A percentile compares a stretch with the other conserved stretches of the same genome.
These are phyloP conservation scores for Colletotrichum nymphaeae DNA, from an alignment of 2,329 filamentous ascomycete genomes.

Conservation along the genomic window DNA sequence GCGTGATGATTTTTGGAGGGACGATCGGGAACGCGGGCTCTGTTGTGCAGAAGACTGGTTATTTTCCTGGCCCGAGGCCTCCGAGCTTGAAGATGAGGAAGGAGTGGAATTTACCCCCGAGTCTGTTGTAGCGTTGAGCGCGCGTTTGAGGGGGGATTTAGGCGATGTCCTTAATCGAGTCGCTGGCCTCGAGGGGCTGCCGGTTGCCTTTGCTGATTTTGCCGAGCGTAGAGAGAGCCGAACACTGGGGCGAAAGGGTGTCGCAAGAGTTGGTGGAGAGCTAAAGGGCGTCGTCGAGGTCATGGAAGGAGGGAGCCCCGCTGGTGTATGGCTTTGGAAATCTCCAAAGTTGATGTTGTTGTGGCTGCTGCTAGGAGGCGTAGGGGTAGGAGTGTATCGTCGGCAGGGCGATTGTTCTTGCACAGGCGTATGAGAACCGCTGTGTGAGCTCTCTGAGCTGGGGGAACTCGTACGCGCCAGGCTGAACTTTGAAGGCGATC, in stretches of 20 bases:
- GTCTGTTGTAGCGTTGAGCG: constrained; percentile 76
- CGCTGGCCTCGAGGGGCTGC: constrained; percentile 63
- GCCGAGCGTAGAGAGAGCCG: constrained; percentile 75
- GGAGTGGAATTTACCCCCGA: constrained; percentile 66
- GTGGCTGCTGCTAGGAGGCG: constrained; percentile 39
- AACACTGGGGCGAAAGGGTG: constrained; percentile 73
- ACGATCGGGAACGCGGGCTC: constrained; percentile 57
- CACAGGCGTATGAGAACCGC: constrained; percentile 34
- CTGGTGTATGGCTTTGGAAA: constrained; percentile 42
- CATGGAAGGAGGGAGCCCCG: constrained; percentile 39
- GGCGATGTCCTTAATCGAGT: constrained; percentile 77
- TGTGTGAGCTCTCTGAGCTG: constrained; percentile 59
- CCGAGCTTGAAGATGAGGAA: constrained; percentile 59
- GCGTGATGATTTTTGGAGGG: constrained; percentile 60
- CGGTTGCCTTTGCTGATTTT: constrained; percentile 67
- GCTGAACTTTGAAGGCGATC: constrained; percentile 92
- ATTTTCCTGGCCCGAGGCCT: constrained; percentile 58
- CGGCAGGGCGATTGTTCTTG: constrained; percentile 57
- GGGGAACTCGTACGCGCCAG: constrained; percentile 64
- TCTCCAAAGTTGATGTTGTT: constrained; percentile 45
- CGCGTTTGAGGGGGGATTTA: constrained; percentile 84
- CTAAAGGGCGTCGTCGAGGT: constrained; percentile 45
- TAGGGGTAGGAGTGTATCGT: constrained; percentile 43
- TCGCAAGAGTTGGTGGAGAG: constrained; percentile 61
- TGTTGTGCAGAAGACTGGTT: constrained; percentile 46